Evolutionary conservation across 768 basidiomycete species (phyloP).

Genomic region (Tricholoma saponaceum): DNA sequence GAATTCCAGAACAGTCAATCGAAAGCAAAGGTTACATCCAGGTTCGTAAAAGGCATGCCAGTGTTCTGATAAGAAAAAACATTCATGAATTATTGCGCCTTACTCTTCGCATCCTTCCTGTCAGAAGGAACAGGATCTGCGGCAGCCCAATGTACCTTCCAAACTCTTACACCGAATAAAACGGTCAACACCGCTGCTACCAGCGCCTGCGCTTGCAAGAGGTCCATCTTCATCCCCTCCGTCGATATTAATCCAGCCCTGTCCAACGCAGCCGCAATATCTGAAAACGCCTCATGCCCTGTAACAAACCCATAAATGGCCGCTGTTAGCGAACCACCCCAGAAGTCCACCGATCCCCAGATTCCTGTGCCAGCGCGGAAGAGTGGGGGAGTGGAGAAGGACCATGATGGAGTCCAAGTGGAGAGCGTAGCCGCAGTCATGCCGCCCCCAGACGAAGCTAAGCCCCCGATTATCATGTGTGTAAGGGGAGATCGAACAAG

Average conservation of each 20-base stretch:
- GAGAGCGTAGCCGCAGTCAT: constrained; percentile 39
- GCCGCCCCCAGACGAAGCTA: constrained; percentile 45
- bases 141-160: constrained; percentile 24
- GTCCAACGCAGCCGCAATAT: constrained; percentile 12
- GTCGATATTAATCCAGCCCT: neutral
- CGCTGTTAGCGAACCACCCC: constrained; percentile 46
- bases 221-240: constrained; percentile 3
- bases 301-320: constrained; percentile 10
- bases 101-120: neutral
- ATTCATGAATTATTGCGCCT: neutral
- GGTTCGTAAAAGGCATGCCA: neutral
- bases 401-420: constrained; percentile 42
- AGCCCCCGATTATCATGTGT: constrained; percentile 43
- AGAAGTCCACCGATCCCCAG: constrained; percentile 43
- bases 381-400: constrained; percentile 41
- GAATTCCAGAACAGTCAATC: neutral
- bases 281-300: constrained; percentile 7
- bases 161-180: constrained; percentile 32
- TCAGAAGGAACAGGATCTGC: neutral
- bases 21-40: neutral
- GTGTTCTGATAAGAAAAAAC: neutral
- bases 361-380: constrained; percentile 35
- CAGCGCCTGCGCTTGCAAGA: constrained; percentile 27
- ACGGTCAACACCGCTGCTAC: constrained; percentile 26
- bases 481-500: constrained; percentile 38